Percentiles rank a stretch among this genome's conserved stretches.
phyloP scores from a whole-genome alignment of 2,329 filamentous ascomycete species.

The Aspergillus japonicus region DNA sequence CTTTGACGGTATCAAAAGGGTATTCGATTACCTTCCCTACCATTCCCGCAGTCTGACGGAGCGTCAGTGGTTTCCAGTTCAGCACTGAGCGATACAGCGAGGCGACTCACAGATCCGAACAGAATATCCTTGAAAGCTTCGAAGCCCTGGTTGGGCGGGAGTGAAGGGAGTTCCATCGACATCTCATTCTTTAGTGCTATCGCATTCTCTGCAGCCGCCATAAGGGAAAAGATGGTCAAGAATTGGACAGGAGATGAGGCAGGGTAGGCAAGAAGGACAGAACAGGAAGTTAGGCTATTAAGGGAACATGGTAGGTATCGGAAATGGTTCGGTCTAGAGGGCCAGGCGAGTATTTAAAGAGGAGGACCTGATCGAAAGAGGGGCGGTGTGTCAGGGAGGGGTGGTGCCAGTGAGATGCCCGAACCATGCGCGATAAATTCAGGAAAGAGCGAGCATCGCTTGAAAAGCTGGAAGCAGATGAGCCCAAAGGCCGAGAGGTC shows the following conservation, averaged over 20 bases:
- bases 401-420: conserved; percentile 17
- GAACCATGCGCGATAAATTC: conserved; percentile 19
- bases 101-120: conserved; percentile 73
- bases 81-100: background rate
- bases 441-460: conserved; percentile 20
- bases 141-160: conserved; percentile 49
- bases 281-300: conserved; percentile 19
- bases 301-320: conserved; percentile 28
- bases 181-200: conserved; percentile 40
- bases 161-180: conserved; percentile 41
- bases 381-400: conserved; percentile 26
- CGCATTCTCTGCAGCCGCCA: conserved; percentile 41
- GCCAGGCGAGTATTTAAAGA: conserved; percentile 11
- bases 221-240: conserved; percentile 22
- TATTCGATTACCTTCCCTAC: conserved; percentile 97
- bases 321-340: conserved; percentile 9
- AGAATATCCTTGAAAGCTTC: conserved; percentile 82
- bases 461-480: conserved; percentile 13
- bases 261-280: conserved; percentile 4
- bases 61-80: conserved; percentile 4
- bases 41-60: conserved; percentile 70
- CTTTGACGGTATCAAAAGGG: conserved; percentile 97
- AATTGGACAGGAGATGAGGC: conserved; percentile 6
- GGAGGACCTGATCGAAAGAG: conserved; percentile 10
- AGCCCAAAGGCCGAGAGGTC: conserved; percentile 18